These are phyloP conservation scores for Podila epicladia DNA, from an alignment of 192 early-diverging fungal genomes.

Conservation along the genomic window DNA sequence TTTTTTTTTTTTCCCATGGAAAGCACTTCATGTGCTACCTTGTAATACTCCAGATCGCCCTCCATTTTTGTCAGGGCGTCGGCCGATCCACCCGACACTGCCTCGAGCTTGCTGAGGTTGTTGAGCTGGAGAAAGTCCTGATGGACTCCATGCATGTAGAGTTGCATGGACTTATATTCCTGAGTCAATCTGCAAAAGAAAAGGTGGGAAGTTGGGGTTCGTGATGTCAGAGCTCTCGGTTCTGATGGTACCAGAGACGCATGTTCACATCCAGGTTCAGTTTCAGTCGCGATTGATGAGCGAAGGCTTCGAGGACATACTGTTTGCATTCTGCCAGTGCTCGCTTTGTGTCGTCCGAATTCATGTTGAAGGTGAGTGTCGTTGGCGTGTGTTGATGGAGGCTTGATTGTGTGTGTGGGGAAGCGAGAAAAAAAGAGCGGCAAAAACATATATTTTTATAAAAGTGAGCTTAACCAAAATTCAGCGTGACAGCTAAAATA, in stretches of 20 bases:
- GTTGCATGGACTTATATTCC: conserved; percentile 23
- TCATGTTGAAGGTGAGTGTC: too few species aligned
- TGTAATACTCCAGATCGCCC: conserved; percentile 36
- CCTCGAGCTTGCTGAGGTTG: conserved; percentile 31
- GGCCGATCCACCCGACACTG: conserved; percentile 33
- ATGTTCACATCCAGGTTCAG: not conserved
- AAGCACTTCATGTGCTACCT: not conserved
- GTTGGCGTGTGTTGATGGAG: too few species aligned
- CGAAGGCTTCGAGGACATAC: too few species aligned
- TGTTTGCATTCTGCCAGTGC: too few species aligned
- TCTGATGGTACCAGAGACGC: not conserved
- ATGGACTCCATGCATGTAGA: conserved; percentile 43
- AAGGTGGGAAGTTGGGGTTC: not conserved
- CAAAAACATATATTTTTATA: too few species aligned
- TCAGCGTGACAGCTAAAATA: too few species aligned
- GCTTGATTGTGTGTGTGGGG: too few species aligned
- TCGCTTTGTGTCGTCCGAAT: too few species aligned
- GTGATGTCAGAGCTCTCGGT: too few species aligned
- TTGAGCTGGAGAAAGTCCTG: conserved; percentile 30
- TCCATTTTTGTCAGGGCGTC: conserved; percentile 26
- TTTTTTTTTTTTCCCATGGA: too few species aligned
- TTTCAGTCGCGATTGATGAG: too few species aligned
- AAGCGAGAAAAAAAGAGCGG: not conserved
- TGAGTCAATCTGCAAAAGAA: conserved; percentile 14
- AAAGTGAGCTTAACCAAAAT: not conserved